Base-by-base conservation (phyloP, 306 rosid species). In the Phaseolus lunatus region DNA sequence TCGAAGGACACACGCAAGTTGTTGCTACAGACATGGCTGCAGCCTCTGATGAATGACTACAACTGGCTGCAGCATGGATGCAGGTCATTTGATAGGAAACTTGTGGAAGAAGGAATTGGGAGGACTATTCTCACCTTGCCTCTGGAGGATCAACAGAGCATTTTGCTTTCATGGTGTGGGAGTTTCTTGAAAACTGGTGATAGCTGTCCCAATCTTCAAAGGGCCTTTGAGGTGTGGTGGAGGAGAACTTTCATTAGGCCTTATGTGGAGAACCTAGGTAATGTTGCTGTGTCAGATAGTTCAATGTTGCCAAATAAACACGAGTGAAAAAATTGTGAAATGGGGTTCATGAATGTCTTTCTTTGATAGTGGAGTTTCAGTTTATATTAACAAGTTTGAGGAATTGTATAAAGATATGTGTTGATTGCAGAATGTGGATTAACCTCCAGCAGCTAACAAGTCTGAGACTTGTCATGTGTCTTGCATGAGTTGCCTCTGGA, bases 201-300 rank as follows among this genome's bases (percentile, higher is more conserved):
- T 75, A 88, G 87, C 37, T 95, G 97, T 81, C 99, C 99, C 2
- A 95, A 95, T 82, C 99, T 95, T 79, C 96, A 90, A 78, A 88
- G 88, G 78, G 99, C 99, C 27, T 95, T 95, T 16, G 99, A 95
- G 85, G 99, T 95, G 5, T 95, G 99, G 99, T 92, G 99, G 97
- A 76, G 99, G 58, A 84, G 99, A 67, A 95, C 99, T 66, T 95
- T 95, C 80, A 87, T 88, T 41, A 86, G 93, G 62, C 97, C 97
- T 0, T 87, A 85, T 45, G 80, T 83, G 23, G 96, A 90, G 56
- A 81, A 75, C 53, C 92, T 87, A 82, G 91, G 90, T 24, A 86
- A 78, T 63, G 71, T 20, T 66, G 69, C 31, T 22, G 82, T 65
- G 75, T 73, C 87, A 39, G 96, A 89, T 80, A 54, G 77, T 82